Conservation (phyloP, 2,329 filamentous ascomycete species). For the Fusarium solani-melongenae region DNA sequence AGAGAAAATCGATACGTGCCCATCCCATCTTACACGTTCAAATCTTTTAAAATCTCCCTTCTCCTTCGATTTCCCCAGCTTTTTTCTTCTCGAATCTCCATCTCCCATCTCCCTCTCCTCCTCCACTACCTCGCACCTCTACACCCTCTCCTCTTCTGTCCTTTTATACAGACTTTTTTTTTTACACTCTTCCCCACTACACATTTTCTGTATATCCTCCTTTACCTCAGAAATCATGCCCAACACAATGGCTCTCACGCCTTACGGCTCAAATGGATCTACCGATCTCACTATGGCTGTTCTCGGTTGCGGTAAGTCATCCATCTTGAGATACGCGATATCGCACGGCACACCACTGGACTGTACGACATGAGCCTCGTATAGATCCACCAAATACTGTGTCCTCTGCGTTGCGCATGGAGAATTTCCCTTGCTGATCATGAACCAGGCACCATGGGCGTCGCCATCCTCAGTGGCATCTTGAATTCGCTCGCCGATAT, state of each 20-base stretch:
- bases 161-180: background rate
- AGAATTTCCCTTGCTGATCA: conserved; percentile 20
- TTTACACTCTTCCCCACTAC: conserved; percentile 8
- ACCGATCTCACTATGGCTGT: conserved; percentile 78
- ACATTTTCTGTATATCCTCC: background rate
- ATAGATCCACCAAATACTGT: conserved; percentile 5
- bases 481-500: conserved; percentile 73
- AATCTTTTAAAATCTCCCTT: conserved; percentile 29
- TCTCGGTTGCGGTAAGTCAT: conserved; percentile 79
- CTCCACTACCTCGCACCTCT: conserved; percentile 2
- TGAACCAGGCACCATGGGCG: conserved; percentile 80
- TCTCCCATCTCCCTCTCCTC: conserved; percentile 9
- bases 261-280: conserved; percentile 49
- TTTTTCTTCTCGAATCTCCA: conserved; percentile 17
- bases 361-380: background rate
- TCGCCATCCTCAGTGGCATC: conserved; percentile 84
- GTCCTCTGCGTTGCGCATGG: background rate
- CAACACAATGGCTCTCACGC: conserved; percentile 44
- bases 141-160: conserved; percentile 1
- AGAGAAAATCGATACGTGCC: conserved; percentile 12
- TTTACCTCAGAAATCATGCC: conserved; percentile 34
- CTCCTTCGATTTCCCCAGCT: conserved; percentile 24
- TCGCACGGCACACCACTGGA: background rate
- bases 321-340: conserved; percentile 1
- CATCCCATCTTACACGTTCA: conserved; percentile 19